These are phyloP conservation scores for Camellia oleifera DNA, from an alignment of 179 eudicot species.

Conservation along the genomic window DNA sequence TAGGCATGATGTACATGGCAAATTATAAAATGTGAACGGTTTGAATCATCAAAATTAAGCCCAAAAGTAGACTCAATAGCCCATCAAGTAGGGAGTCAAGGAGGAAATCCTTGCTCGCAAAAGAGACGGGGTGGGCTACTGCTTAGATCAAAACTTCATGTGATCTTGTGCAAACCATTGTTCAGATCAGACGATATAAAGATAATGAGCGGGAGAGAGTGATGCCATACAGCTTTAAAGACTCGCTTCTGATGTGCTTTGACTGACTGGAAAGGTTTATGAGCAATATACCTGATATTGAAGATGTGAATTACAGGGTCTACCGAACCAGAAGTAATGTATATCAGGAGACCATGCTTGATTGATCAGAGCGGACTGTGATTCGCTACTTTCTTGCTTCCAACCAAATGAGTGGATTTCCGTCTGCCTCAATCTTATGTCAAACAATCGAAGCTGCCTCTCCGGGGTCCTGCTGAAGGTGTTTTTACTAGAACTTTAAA, in stretches of 20 bases:
- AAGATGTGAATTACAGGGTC: conserved; percentile 86
- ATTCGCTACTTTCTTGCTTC: conserved; percentile 95
- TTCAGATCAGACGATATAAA: conserved; percentile 90
- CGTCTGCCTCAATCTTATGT: conserved; percentile 62
- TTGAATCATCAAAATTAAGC: no score
- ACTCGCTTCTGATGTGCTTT: conserved; percentile 85
- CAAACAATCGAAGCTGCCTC: conserved; percentile 81
- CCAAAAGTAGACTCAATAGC: no score
- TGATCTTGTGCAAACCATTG: not conserved
- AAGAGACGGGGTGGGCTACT: not conserved
- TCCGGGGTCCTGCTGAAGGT: conserved; percentile 64
- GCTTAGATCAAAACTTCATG: not conserved
- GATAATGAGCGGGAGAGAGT: conserved; percentile 62
- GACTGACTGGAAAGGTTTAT: conserved; percentile 77
- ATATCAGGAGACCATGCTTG: conserved; percentile 98
- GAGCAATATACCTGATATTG: conserved; percentile 72
- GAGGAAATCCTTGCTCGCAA: no score
- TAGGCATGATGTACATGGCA: no score
- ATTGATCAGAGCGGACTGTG: conserved; percentile 88
- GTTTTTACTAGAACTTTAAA: not conserved
- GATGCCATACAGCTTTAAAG: conserved; percentile 93
- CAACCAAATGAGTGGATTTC: conserved; percentile 87
- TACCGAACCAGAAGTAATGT: conserved; percentile 87
- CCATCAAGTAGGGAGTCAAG: no score
- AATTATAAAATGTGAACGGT: no score